phyloP scores from a whole-genome alignment of 306 rosid species.

The Rosa multiflora region DNA sequence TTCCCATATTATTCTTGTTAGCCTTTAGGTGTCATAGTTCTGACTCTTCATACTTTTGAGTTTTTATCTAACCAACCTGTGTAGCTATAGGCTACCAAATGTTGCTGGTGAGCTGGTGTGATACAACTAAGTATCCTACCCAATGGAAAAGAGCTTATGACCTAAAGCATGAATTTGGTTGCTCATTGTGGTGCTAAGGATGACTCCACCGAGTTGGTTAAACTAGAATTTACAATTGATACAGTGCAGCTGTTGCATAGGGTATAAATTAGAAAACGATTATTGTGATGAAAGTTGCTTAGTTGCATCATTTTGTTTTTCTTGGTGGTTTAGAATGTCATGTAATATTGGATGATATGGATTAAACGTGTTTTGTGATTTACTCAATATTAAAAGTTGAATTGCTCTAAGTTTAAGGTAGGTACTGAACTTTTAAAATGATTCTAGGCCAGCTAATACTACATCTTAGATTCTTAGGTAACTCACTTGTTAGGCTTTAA shows the following conservation, averaged over 20 bases:
- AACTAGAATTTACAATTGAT: not conserved
- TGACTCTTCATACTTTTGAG: not conserved
- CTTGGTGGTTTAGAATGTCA: not conserved
- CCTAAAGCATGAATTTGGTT: not conserved
- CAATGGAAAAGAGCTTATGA: not conserved
- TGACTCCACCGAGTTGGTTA: not conserved
- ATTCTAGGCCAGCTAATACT: not conserved
- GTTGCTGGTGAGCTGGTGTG: conserved; percentile 6
- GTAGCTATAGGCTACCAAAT: not conserved
- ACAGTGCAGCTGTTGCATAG: not conserved
- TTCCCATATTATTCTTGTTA: not conserved
- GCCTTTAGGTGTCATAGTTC: not conserved
- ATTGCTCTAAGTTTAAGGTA: not conserved
- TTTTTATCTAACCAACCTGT: not conserved
- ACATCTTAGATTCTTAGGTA: not conserved
- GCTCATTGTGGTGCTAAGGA: conserved; percentile 6
- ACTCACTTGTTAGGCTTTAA: not conserved
- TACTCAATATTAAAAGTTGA: not conserved
- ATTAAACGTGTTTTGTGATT: not conserved
- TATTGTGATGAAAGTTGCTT: not conserved
- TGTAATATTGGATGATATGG: not conserved
- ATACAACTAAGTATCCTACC: not conserved
- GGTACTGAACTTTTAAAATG: not conserved
- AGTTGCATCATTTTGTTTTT: not conserved
- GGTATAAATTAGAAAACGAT: not conserved